Base-by-base conservation (phyloP, 1,139 yeast genomes). In the Yamadazyma taylorii region DNA sequence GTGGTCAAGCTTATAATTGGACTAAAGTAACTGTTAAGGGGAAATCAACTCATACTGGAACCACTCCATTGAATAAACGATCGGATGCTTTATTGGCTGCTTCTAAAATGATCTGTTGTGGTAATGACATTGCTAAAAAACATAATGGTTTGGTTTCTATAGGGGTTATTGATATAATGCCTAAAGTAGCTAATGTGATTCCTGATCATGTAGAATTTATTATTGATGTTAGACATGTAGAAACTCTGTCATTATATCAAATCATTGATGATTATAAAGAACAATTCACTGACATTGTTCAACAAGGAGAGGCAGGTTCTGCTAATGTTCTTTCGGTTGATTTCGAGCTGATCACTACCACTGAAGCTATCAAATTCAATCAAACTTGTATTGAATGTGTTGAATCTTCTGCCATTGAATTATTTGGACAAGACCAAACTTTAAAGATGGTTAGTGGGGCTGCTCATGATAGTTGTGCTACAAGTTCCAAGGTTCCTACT, bases 1-100 rank as follows among this genome's bases (percentile, higher is more conserved):
- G 85, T 14, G 86, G 75, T 16, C 88, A 83, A 55, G 85, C 84
- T 3, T 79, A 78, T 50, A 62, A 69, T 31, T 83, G 90, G 89
- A 65, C 69, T 42, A 73, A 69, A 35, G 67, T 79, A 13, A 68
- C 60, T 16, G 73, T 82, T 14, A 59, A 50, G 14, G 90, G 90
- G 19, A 73, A 69, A 47, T 81, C 85, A 3, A 79, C 79, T 33
- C 90, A 83, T 53, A 78, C 89, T 0, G 90, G 90, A 15, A 79
- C 89, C 1, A 83, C 90, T 0, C 89, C 89, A n/a, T 61, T 83
- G 63, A 58, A 60, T 30, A 65, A 75, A 30, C 70, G 90, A 48
- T 68, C 75, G 17, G 90, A 83, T 58, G 80, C 89, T 0, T 52
- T 83, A 37, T 64, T 79, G 15, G 75, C 80, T 1, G 73, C 83